A percentile compares a stretch with the other conserved stretches of the same genome.
phyloP scores from a whole-genome alignment of 495 filamentous ascomycete genomes.

The Penicillium coffeae region DNA sequence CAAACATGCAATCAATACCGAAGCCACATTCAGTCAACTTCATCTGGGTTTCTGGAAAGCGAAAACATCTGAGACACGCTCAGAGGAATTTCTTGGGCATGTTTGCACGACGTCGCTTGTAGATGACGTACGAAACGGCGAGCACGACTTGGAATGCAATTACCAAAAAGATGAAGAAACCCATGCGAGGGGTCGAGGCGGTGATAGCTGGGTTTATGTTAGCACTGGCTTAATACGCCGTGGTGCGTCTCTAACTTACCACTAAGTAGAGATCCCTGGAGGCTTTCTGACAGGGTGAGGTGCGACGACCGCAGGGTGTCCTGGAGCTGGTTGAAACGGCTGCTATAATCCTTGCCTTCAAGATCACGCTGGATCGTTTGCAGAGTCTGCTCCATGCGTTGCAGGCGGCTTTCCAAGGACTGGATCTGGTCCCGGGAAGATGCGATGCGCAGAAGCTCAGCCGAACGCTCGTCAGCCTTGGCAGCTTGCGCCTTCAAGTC shows the following conservation, averaged over 20 bases:
- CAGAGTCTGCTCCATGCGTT: constrained; percentile 56
- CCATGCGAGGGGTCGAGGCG: constrained; percentile 60
- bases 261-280: constrained; percentile 33
- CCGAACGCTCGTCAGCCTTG: constrained; percentile 56
- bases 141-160: constrained; percentile 73
- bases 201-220: constrained; percentile 48
- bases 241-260: constrained; percentile 20
- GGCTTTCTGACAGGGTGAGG: constrained; percentile 55
- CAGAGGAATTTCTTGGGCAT: constrained; percentile 93
- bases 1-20: not conserved
- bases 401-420: constrained; percentile 48
- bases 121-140: constrained; percentile 65
- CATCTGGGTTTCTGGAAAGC: not conserved
- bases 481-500: constrained; percentile 47
- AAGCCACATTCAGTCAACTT: not conserved
- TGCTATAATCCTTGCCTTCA: constrained; percentile 67
- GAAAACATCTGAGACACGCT: constrained; percentile 2
- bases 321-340: constrained; percentile 66
- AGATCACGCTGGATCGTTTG: constrained; percentile 60
- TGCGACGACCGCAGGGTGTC: constrained; percentile 70
- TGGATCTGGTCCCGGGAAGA: constrained; percentile 51
- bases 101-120: constrained; percentile 72
- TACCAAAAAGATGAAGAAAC: constrained; percentile 68
- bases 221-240: not conserved
- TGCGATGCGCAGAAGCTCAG: constrained; percentile 48